Conservation (phyloP, 2,329 filamentous ascomycete genomes). For the Sclerotinia subarctica region DNA sequence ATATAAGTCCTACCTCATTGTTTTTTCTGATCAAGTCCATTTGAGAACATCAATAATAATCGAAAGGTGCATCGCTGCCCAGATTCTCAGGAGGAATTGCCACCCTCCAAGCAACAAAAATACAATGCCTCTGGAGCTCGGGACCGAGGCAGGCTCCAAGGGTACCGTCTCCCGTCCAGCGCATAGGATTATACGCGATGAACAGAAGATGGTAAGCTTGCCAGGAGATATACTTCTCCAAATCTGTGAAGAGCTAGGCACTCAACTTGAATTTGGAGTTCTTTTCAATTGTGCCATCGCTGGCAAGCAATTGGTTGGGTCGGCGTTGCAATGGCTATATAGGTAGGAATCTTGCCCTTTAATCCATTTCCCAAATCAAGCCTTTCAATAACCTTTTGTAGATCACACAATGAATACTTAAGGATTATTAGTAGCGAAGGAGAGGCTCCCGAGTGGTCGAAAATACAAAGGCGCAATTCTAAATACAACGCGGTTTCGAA, state of each 20-base stretch:
- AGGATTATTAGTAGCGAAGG: conserved; percentile 45
- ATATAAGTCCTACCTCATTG: not conserved
- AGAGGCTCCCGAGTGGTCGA: conserved; percentile 32
- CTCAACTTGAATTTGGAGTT: conserved; percentile 54
- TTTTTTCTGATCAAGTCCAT: not conserved
- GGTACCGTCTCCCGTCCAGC: conserved; percentile 1
- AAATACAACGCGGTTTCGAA: conserved; percentile 39
- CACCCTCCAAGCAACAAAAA: not conserved
- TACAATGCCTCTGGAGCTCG: conserved; percentile 11
- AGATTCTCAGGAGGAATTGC: not conserved
- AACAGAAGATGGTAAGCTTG: conserved; percentile 32
- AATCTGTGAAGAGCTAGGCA: conserved; percentile 57
- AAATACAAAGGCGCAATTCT: conserved; percentile 16
- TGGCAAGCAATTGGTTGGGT: conserved; percentile 53
- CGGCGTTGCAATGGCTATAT: conserved; percentile 61
- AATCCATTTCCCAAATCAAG: not conserved
- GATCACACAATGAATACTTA: conserved; percentile 47
- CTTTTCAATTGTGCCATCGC: conserved; percentile 58
- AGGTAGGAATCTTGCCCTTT: conserved; percentile 44
- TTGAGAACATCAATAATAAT: not conserved
- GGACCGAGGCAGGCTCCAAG: not conserved
- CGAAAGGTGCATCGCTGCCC: not conserved
- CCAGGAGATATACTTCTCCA: conserved; percentile 55
- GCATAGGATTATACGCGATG: not conserved
- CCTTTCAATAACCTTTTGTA: conserved; percentile 35